Base-by-base conservation (phyloP, 148 eudicot genomes). In the Nepenthes gracilis region DNA sequence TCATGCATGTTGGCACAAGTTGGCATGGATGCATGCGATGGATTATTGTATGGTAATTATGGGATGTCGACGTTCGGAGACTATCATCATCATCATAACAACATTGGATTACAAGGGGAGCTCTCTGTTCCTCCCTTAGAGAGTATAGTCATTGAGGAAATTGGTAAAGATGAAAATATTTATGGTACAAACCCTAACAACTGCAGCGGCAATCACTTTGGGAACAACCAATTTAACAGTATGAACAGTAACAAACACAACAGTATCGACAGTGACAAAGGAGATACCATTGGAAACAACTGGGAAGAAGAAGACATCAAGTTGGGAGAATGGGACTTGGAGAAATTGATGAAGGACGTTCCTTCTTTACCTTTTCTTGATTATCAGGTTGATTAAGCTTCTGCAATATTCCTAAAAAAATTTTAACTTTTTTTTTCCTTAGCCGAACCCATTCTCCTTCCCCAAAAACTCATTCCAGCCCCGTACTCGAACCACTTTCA, bases 301-400 rank as follows among this genome's bases (percentile, higher is more conserved):
- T 78, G 75, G 75, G 65, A 69, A 63, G 84, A 70, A 58, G 83
- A 72, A 65, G 75, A 66, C 83, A 82, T 78, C 40, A 80, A 68
- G 67, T 64, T 77, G 80, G 90, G 85, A 70, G 86, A 85, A 77
- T 83, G 58, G 84, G 91, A 88, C 70, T 88, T 81, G 71, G 96
- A 88, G 71, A 73, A 82, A 72, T 85, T 85, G 83, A 77, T 83
- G 80, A 83, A 78, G 45, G 85, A 81, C 73, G 85, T 80, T 69
- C 64, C 85, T n/a, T 74, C 79, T 52, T 72, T 79, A 64, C 85
- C 88, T 64, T 78, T 68, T 66, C 84, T 86, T 76, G 93, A 83
- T 70, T 83, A 80, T 65, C 81, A 83, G 66, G 64, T 68, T 56
- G 62, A 72, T 64, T 76, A 64, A 69, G 11, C 11, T 12, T 10